phyloP scores from a whole-genome alignment of 805 yeast genomes.

The Candida golubevii region DNA sequence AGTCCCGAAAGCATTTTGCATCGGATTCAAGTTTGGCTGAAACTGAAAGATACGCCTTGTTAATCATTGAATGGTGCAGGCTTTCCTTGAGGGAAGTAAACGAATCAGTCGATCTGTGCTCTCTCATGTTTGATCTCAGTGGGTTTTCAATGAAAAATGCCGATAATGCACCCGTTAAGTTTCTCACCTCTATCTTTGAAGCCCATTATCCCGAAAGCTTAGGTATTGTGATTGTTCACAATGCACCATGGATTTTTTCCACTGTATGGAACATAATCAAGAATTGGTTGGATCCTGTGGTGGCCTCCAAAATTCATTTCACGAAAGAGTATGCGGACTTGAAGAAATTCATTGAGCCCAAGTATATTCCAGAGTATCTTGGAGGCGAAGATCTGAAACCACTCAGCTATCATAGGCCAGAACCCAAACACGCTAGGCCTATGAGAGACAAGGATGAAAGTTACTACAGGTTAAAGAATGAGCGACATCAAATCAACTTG shows the following conservation, averaged over 20 bases:
- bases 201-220: conserved; percentile 95
- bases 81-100: conserved; percentile 51
- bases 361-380: conserved; percentile 60
- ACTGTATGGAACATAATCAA: conserved; percentile 93
- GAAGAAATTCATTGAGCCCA: conserved; percentile 52
- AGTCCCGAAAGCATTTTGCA: conserved; percentile 67
- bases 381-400: conserved; percentile 70
- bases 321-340: conserved; percentile 70
- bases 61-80: conserved; percentile 62
- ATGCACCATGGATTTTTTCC: conserved; percentile 95
- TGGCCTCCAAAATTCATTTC: conserved; percentile 84
- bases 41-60: conserved; percentile 68
- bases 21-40: conserved; percentile 55
- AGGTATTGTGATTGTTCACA: conserved; percentile 79
- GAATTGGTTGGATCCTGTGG: conserved; percentile 95
- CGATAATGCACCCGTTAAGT: conserved; percentile 90
- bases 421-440: conserved; percentile 45
- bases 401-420: conserved; percentile 59
- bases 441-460: conserved; percentile 30
- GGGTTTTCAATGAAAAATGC: conserved; percentile 88
- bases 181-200: conserved; percentile 83
- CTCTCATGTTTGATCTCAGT: conserved; percentile 79
- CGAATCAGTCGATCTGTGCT: conserved; percentile 75
- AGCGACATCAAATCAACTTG: conserved; percentile 52
- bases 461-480: conserved; percentile 40